These are phyloP conservation scores for Ogataea thermomethanolica DNA, from an alignment of 805 yeast species.

Conservation along the genomic window DNA sequence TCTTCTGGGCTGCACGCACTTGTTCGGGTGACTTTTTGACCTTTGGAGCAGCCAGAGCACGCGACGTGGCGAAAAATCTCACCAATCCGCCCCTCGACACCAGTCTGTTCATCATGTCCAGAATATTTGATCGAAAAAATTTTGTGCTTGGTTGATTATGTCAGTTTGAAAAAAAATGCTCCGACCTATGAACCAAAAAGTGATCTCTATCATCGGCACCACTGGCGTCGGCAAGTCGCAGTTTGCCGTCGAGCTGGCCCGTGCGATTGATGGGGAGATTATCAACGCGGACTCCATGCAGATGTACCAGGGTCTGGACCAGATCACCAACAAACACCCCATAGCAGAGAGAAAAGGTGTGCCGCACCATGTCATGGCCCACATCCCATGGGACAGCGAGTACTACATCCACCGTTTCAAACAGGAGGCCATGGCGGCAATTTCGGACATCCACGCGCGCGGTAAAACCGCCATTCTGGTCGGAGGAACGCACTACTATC, in stretches of 20 bases:
- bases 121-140: constrained; percentile 1
- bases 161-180: constrained; percentile 4
- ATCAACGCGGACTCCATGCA: constrained; percentile 98
- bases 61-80: constrained; percentile 7
- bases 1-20: constrained; percentile 24
- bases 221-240: constrained; percentile 97
- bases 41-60: constrained; percentile 17
- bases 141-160: constrained; percentile 3
- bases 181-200: constrained; percentile 3
- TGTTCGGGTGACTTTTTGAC: constrained; percentile 23
- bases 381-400: constrained; percentile 74
- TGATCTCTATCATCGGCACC: constrained; percentile 57
- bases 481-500: constrained; percentile 95
- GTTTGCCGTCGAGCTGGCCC: constrained; percentile 76
- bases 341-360: constrained; percentile 67
- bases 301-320: constrained; percentile 68
- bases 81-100: not conserved
- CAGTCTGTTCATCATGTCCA: constrained; percentile 5
- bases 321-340: constrained; percentile 92
- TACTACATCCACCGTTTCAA: constrained; percentile 79
- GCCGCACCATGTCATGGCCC: constrained; percentile 85
- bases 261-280: constrained; percentile 75
- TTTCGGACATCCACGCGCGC: constrained; percentile 59
- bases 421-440: constrained; percentile 59
- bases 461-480: constrained; percentile 83